Conservation (phyloP, 306 rosid genomes). For the Geum urbanum region DNA sequence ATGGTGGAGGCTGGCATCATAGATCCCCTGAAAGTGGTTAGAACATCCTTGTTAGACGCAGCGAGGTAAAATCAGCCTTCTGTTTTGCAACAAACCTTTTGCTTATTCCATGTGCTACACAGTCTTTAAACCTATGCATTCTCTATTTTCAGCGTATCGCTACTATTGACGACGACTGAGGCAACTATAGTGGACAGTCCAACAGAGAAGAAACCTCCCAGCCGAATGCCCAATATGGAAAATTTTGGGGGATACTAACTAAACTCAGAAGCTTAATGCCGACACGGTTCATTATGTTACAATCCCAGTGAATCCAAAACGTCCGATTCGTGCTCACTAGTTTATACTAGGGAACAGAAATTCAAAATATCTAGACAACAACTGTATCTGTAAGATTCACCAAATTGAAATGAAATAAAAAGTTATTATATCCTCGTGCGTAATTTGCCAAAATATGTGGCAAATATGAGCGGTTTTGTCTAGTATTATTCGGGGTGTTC, state of each 20-base stretch:
- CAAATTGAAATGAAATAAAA: slow-evolving; percentile 4
- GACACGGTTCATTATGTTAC: not conserved
- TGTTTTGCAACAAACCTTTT: not conserved
- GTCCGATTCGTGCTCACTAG: not conserved
- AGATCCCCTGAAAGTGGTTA: slow-evolving; percentile 88
- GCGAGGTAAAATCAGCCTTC: slow-evolving; percentile 60
- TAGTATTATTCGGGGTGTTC: no score
- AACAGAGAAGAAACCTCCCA: slow-evolving; percentile 52
- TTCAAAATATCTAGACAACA: not conserved
- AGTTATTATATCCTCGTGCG: no score
- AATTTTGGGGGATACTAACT: slow-evolving; percentile 48
- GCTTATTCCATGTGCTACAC: not conserved
- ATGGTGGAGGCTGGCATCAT: slow-evolving; percentile 87
- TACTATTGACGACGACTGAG: slow-evolving; percentile 81
- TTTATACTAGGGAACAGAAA: not conserved
- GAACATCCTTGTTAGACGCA: slow-evolving; percentile 86
- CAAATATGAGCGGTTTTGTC: no score
- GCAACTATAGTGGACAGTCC: slow-evolving; percentile 58
- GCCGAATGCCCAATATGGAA: slow-evolving; percentile 70
- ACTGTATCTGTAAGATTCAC: not conserved
- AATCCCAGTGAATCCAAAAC: not conserved
- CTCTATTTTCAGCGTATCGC: slow-evolving; percentile 49
- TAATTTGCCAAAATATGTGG: no score
- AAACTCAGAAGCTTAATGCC: not conserved
- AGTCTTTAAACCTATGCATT: slow-evolving; percentile 6